These are phyloP conservation scores for Moniliella sp. DNA, from an alignment of 1,284 basidiomycete species.

Conservation along the genomic window DNA sequence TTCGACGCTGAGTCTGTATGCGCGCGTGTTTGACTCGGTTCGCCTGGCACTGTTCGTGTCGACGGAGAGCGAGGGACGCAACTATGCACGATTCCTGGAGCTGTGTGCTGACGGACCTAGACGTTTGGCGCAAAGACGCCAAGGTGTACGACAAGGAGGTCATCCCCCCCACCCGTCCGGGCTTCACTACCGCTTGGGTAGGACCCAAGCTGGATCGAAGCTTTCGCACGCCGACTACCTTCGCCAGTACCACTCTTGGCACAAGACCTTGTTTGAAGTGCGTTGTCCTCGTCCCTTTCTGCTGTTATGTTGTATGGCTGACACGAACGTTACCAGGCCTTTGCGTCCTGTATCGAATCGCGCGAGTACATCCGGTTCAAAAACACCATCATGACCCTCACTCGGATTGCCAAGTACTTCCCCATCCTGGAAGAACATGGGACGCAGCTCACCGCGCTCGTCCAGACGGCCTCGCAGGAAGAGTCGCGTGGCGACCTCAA, in stretches of 20 bases:
- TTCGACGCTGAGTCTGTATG: slow-evolving; percentile 62
- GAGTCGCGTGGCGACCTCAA: slow-evolving; percentile 27
- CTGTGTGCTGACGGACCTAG: slow-evolving; percentile 54
- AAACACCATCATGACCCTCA: slow-evolving; percentile 29
- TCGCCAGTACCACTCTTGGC: background rate
- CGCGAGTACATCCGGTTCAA: slow-evolving; percentile 29
- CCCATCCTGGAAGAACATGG: slow-evolving; percentile 19
- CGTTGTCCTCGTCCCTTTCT: background rate
- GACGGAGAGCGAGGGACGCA: slow-evolving; percentile 83
- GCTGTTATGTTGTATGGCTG: background rate
- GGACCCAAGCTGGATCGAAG: slow-evolving; percentile 5
- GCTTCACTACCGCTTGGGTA: slow-evolving; percentile 24
- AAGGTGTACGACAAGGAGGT: slow-evolving; percentile 36
- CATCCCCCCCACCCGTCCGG: slow-evolving; percentile 30
- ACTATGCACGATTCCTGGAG: slow-evolving; percentile 60
- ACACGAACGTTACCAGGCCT: too few species aligned
- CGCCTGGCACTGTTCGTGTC: slow-evolving; percentile 69
- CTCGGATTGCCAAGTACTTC: slow-evolving; percentile 15
- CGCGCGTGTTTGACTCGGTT: slow-evolving; percentile 38
- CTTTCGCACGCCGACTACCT: background rate
- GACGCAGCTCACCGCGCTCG: slow-evolving; percentile 8
- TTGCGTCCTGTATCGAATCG: slow-evolving; percentile 14
- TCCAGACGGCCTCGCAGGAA: slow-evolving; percentile 9
- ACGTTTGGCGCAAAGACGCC: slow-evolving; percentile 55
- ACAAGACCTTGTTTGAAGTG: background rate